Percentiles rank a stretch among this genome's conserved stretches.
These are phyloP conservation scores for Malbranchea cinnamomea DNA, from an alignment of 2,329 filamentous ascomycete genomes.

Conservation along the genomic window DNA sequence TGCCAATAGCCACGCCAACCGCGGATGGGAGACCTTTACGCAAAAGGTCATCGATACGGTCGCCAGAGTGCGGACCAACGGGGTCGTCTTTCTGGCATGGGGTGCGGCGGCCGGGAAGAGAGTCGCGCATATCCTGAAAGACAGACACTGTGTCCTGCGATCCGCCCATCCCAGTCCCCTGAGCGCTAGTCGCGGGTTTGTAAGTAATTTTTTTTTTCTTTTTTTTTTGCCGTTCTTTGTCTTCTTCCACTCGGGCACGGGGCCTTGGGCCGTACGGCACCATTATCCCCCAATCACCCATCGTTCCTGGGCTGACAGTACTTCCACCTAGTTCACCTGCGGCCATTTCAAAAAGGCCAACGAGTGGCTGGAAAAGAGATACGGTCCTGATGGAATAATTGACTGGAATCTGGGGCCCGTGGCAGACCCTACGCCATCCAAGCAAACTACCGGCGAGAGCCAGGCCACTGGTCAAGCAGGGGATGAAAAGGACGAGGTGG, in stretches of 20 bases:
- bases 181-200: constrained; percentile 66
- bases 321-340: constrained; percentile 25
- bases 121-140: constrained; percentile 55
- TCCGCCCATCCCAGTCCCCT: constrained; percentile 89
- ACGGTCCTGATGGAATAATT: constrained; percentile 66
- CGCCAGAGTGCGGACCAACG: constrained; percentile 56
- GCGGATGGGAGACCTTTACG: constrained; percentile 87
- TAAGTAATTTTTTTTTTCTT: constrained; percentile 24
- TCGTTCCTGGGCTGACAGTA: not conserved
- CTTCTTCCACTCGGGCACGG: too few relatives aligned
- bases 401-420: constrained; percentile 59
- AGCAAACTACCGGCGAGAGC: too few relatives aligned
- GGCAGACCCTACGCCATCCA: too few relatives aligned
- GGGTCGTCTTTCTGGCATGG: constrained; percentile 94
- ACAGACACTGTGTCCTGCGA: constrained; percentile 67
- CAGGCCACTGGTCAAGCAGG: too few relatives aligned
- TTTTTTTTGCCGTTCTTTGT: not conserved
- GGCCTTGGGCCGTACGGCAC: not conserved
- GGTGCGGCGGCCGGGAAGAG: constrained; percentile 70
- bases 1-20: constrained; percentile 69
- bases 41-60: constrained; percentile 84
- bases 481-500: too few relatives aligned
- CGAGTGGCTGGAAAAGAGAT: constrained; percentile 58
- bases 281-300: not conserved
- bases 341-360: constrained; percentile 35